Percentiles rank a stretch among this genome's conserved stretches.
Evolutionary conservation across 768 basidiomycete species (phyloP).

Genomic region (Leccinum subgranulosum): DNA sequence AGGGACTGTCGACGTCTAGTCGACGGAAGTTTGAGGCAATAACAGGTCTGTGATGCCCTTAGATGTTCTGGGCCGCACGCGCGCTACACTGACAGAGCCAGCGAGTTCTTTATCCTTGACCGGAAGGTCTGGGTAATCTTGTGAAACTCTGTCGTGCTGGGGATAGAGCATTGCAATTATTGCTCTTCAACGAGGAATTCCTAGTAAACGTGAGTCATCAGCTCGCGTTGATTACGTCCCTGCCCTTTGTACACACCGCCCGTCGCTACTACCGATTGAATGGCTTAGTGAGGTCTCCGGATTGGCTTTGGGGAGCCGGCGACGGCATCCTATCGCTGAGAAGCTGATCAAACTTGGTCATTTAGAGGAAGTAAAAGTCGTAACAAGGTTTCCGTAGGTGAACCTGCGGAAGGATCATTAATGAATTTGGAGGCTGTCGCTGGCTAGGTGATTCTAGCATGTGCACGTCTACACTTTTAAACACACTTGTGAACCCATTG

Average conservation of each 20-base stretch:
- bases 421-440: slow-evolving; percentile 29
- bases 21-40: slow-evolving; percentile 86
- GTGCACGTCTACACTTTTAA: slow-evolving; percentile 1
- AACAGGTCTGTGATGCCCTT: slow-evolving; percentile 91
- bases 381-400: slow-evolving; percentile 82
- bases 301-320: slow-evolving; percentile 64
- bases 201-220: slow-evolving; percentile 88
- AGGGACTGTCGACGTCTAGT: slow-evolving; percentile 81
- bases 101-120: slow-evolving; percentile 69
- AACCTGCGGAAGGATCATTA: slow-evolving; percentile 81
- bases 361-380: slow-evolving; percentile 85
- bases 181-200: slow-evolving; percentile 90
- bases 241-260: slow-evolving; percentile 91
- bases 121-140: slow-evolving; percentile 78
- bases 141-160: slow-evolving; percentile 79
- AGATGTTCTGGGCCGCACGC: slow-evolving; percentile 88
- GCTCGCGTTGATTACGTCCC: slow-evolving; percentile 88
- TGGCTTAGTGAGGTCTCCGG: slow-evolving; percentile 85
- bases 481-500: slow-evolving; percentile 8
- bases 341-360: slow-evolving; percentile 77
- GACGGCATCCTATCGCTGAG: slow-evolving; percentile 48
- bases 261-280: slow-evolving; percentile 90
- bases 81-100: slow-evolving; percentile 89
- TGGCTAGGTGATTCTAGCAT: background rate
- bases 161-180: slow-evolving; percentile 91